Evolutionary conservation across 2,329 filamentous ascomycete genomes (phyloP).

Genomic region (Hypomyces rosellus): DNA sequence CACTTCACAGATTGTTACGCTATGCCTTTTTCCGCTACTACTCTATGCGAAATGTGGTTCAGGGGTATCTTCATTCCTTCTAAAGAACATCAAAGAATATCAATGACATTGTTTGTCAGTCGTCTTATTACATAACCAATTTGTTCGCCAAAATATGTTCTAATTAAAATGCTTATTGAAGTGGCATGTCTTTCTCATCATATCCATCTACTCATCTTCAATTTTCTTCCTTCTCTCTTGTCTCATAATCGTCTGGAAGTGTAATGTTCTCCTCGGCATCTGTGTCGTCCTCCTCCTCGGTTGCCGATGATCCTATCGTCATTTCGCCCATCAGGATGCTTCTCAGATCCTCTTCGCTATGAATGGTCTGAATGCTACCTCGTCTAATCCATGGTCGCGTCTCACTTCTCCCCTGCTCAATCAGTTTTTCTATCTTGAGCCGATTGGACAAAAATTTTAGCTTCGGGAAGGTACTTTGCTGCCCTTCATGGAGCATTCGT

Average conservation of each 20-base stretch:
- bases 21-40: too few relatives aligned
- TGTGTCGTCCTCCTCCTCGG: constrained; percentile 32
- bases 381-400: constrained; percentile 43
- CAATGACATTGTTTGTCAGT: too few relatives aligned
- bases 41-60: too few relatives aligned
- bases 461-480: constrained; percentile 85
- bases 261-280: constrained; percentile 15
- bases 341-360: constrained; percentile 54
- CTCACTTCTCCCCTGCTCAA: constrained; percentile 53
- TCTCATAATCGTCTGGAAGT: constrained; percentile 13
- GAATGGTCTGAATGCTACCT: constrained; percentile 52
- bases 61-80: too few relatives aligned
- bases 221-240: constrained; percentile 11
- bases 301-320: constrained; percentile 27
- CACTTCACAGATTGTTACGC: too few relatives aligned
- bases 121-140: too few relatives aligned
- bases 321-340: constrained; percentile 38
- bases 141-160: constrained; percentile 1
- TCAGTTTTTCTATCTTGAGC: constrained; percentile 69
- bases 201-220: not conserved
- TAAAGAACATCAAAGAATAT: too few relatives aligned
- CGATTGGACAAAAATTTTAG: constrained; percentile 86
- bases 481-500: constrained; percentile 83
- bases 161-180: not conserved
- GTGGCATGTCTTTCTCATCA: too few relatives aligned